These are phyloP conservation scores for Echinochloa phyllopogon DNA, from an alignment of 176 grass and related monocot species.

Conservation along the genomic window DNA sequence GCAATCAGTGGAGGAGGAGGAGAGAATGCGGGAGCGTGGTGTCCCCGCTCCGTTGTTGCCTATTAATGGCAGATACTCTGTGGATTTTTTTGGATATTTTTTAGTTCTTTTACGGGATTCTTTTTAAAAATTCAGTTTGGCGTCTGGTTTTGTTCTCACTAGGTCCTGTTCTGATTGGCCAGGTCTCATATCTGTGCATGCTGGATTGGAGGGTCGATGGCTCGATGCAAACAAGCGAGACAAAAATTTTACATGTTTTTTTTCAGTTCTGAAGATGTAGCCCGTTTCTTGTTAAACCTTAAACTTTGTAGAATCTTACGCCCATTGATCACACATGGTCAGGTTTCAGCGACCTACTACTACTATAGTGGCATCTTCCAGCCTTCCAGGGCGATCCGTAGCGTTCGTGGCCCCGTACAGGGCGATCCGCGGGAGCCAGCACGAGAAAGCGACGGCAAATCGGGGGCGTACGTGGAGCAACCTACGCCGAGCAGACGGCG, in stretches of 20 bases:
- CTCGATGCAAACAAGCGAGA: not conserved
- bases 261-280: not conserved
- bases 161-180: not conserved
- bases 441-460: slow-evolving; percentile 14
- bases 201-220: not conserved
- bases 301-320: no score
- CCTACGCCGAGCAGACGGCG: not conserved
- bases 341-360: not conserved
- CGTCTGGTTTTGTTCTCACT: not conserved
- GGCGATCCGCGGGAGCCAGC: not conserved
- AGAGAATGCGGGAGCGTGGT: slow-evolving; percentile 27
- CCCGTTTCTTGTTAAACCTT: not conserved
- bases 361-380: not conserved
- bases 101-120: not conserved
- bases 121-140: not conserved
- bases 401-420: not conserved
- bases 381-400: not conserved
- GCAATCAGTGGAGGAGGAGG: not conserved
- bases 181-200: not conserved
- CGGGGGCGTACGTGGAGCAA: slow-evolving; percentile 11
- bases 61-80: slow-evolving; percentile 9
- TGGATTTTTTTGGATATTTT: not conserved
- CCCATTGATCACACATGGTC: not conserved
- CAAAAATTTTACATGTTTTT: not conserved
- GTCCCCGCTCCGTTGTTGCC: slow-evolving; percentile 1